These are phyloP conservation scores for Dimargaris verticillata DNA, from an alignment of 192 early-diverging fungal species.

Conservation along the genomic window DNA sequence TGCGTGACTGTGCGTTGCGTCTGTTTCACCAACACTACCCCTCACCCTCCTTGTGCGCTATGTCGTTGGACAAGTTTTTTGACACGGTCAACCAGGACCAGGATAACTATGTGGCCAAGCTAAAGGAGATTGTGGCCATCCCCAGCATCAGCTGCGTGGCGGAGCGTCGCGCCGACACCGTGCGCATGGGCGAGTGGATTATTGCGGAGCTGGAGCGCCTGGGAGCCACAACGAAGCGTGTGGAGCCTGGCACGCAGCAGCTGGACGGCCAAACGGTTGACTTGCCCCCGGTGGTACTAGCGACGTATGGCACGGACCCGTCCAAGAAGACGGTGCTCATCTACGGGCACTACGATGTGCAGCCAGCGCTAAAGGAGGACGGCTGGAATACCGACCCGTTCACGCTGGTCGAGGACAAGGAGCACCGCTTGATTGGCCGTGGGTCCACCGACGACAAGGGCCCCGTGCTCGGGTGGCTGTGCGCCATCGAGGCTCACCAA, in stretches of 20 bases:
- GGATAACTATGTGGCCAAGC: conserved; percentile 61
- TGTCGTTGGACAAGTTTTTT: conserved; percentile 43
- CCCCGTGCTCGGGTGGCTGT: conserved; percentile 93
- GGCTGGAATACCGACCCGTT: conserved; percentile 91
- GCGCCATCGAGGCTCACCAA: conserved; percentile 88
- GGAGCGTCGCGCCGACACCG: conserved; percentile 56
- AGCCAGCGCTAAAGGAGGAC: conserved; percentile 71
- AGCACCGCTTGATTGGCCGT: conserved; percentile 75
- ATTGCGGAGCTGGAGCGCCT: conserved; percentile 50
- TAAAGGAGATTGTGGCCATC: conserved; percentile 79
- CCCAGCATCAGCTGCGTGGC: conserved; percentile 64
- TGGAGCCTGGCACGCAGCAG: conserved; percentile 66
- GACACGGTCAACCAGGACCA: conserved; percentile 63
- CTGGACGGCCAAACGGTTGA: conserved; percentile 63
- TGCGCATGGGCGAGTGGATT: conserved; percentile 83
- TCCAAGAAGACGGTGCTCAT: conserved; percentile 91
- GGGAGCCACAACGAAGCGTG: conserved; percentile 40
- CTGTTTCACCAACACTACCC: background rate
- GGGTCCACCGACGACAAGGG: conserved; percentile 96
- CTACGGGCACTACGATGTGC: conserved; percentile 98
- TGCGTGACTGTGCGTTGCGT: background rate
- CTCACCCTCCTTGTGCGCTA: too few species aligned
- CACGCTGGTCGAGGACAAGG: conserved; percentile 64
- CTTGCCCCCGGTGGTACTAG: conserved; percentile 84
- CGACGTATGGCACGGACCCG: conserved; percentile 75